phyloP scores from a whole-genome alignment of 257 asterid species.

The Eucommia ulmoides region DNA sequence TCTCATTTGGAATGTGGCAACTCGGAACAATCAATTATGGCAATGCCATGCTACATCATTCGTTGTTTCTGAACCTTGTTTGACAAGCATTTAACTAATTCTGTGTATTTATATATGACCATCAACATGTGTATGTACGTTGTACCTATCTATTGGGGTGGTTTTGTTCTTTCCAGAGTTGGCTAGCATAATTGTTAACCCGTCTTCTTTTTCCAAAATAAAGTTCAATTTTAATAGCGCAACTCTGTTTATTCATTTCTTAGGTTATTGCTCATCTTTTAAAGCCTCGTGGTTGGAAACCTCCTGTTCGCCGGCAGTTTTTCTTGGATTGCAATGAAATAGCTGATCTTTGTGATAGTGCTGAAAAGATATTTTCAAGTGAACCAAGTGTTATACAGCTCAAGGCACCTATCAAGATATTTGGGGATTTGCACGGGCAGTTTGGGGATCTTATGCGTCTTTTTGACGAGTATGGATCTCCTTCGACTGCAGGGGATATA shows the following conservation, averaged over 20 bases:
- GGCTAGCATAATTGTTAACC: no score
- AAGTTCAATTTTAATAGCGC: no score
- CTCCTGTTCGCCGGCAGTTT: constrained; percentile 93
- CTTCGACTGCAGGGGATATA: constrained; percentile 2
- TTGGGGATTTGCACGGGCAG: constrained; percentile 4
- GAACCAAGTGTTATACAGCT: constrained; percentile 3
- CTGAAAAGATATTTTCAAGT: constrained; percentile 2
- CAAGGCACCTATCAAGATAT: constrained; percentile 2
- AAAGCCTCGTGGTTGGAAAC: constrained; percentile 99
- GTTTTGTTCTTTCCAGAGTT: no score
- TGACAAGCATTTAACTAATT: no score
- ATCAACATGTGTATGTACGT: no score
- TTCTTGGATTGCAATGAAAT: constrained; percentile 98
- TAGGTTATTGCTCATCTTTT: constrained; percentile 91
- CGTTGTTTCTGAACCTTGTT: no score
- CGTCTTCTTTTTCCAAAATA: no score
- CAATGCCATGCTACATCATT: no score
- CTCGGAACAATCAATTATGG: no score
- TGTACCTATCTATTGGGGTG: no score
- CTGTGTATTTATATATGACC: no score
- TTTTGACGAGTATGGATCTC: constrained; percentile 2
- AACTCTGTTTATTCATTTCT: constrained; percentile 8
- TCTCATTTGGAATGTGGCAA: no score
- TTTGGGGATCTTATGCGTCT: constrained; percentile 4
- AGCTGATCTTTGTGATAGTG: constrained; percentile 62